phyloP scores from a whole-genome alignment of 2,329 filamentous ascomycete genomes.

The Trichoderma sp. region DNA sequence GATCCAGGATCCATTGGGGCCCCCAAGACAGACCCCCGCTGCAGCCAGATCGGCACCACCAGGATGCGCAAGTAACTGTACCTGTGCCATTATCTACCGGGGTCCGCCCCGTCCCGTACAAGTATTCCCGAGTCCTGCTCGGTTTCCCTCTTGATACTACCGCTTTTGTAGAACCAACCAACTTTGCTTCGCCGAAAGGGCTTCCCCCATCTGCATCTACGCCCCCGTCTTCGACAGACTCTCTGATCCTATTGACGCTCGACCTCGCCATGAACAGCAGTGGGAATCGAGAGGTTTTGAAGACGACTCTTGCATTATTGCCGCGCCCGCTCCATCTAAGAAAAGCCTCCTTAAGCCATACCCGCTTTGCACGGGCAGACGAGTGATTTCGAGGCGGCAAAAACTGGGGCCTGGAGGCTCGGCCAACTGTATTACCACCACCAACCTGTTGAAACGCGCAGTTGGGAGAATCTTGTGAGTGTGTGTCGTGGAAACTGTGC shows the following conservation, averaged over 20 bases:
- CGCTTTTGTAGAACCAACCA: not conserved
- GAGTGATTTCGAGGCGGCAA: constrained; percentile 17
- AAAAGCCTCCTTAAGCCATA: not conserved
- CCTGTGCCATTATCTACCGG: constrained; percentile 6
- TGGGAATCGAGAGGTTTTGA: not conserved
- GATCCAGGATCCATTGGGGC: not conserved
- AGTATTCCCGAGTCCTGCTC: not conserved
- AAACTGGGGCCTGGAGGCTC: constrained; percentile 15
- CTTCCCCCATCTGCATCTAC: not conserved
- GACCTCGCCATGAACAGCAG: constrained; percentile 6
- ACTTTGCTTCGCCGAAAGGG: not conserved
- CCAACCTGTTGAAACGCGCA: not conserved
- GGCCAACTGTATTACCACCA: not conserved
- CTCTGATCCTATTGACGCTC: not conserved
- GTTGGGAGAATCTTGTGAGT: not conserved
- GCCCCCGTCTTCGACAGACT: constrained; percentile 3
- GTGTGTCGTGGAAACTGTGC: not conserved
- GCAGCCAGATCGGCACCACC: constrained; percentile 17
- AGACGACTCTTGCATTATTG: not conserved
- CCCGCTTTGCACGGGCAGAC: constrained; percentile 3
- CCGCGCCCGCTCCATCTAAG: not conserved
- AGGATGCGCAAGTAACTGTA: not conserved
- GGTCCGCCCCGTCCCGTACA: constrained; percentile 6
- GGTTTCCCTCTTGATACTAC: not conserved
- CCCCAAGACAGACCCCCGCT: constrained; percentile 8